phyloP scores from a whole-genome alignment of 2,329 filamentous ascomycete species.

The Pseudovirgaria hyperparasitica region DNA sequence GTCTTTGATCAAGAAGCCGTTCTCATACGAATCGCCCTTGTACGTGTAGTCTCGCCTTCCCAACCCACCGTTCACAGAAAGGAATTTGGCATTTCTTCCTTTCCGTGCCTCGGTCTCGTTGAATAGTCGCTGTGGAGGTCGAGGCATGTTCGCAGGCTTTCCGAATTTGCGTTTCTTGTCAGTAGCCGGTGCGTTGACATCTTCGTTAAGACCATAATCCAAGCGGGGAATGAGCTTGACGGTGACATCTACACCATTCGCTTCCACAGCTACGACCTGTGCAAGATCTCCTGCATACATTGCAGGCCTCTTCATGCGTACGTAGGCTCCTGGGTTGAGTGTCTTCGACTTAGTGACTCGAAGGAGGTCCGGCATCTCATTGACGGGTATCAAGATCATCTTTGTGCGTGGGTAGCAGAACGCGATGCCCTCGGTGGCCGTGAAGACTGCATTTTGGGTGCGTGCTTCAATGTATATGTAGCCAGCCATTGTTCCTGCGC shows the following conservation, averaged over 20 bases:
- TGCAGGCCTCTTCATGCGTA: constrained; percentile 66
- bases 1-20: constrained; percentile 88
- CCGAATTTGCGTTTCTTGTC: constrained; percentile 65
- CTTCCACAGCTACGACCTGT: constrained; percentile 82
- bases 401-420: constrained; percentile 84
- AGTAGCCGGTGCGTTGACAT: constrained; percentile 39
- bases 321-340: constrained; percentile 79
- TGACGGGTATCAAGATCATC: constrained; percentile 81
- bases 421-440: constrained; percentile 69
- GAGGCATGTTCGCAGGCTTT: constrained; percentile 37
- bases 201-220: constrained; percentile 82
- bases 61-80: constrained; percentile 39
- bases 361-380: constrained; percentile 95
- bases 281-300: constrained; percentile 84
- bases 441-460: constrained; percentile 72
- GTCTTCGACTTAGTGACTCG: constrained; percentile 71
- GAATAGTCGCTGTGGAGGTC: constrained; percentile 81
- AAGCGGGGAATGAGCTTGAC: constrained; percentile 82
- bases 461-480: constrained; percentile 92
- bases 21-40: constrained; percentile 77
- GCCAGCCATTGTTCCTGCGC: constrained; percentile 68
- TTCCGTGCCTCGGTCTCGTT: constrained; percentile 89
- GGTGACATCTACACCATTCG: constrained; percentile 79
- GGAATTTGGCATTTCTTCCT: constrained; percentile 56
- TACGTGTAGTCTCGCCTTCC: constrained; percentile 66